Percentiles rank a stretch among this genome's conserved stretches.
phyloP scores from a whole-genome alignment of 768 basidiomycete genomes.

The Daedalea quercina region DNA sequence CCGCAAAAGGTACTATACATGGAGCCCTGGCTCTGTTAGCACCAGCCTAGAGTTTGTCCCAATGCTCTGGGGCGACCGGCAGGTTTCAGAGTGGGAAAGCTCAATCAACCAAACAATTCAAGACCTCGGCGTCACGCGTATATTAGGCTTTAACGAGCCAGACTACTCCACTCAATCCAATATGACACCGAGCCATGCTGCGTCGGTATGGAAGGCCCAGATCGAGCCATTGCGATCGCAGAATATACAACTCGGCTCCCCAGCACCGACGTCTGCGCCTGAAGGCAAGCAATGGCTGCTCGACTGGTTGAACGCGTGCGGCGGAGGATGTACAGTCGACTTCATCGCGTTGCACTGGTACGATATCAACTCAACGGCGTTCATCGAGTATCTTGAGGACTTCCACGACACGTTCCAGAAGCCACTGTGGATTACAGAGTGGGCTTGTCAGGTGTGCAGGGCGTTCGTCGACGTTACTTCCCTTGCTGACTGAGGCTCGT shows the following conservation, averaged over 20 bases:
- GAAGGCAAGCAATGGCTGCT: constrained; percentile 48
- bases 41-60: constrained; percentile 46
- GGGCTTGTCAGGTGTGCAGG: constrained; percentile 37
- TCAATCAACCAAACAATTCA: constrained; percentile 36
- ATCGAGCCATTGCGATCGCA: constrained; percentile 42
- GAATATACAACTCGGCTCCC: constrained; percentile 44
- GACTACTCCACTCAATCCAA: constrained; percentile 42
- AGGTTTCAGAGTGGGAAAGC: constrained; percentile 32
- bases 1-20: constrained; percentile 43
- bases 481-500: not conserved
- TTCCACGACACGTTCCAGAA: constrained; percentile 45
- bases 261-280: constrained; percentile 45
- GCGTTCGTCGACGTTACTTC: not conserved
- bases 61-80: constrained; percentile 44
- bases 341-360: constrained; percentile 57
- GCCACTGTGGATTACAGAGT: constrained; percentile 57
- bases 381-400: constrained; percentile 44
- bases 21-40: constrained; percentile 29
- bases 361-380: constrained; percentile 45
- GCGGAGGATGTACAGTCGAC: constrained; percentile 45
- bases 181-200: constrained; percentile 41
- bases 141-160: constrained; percentile 51
- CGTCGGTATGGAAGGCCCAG: constrained; percentile 43
- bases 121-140: constrained; percentile 29
- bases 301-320: constrained; percentile 44